Evolutionary conservation across 2,329 filamentous ascomycete genomes (phyloP), one percentile per base, ranked within the genome.

Genomic region (Neopestalotiopsis rosae): DNA sequence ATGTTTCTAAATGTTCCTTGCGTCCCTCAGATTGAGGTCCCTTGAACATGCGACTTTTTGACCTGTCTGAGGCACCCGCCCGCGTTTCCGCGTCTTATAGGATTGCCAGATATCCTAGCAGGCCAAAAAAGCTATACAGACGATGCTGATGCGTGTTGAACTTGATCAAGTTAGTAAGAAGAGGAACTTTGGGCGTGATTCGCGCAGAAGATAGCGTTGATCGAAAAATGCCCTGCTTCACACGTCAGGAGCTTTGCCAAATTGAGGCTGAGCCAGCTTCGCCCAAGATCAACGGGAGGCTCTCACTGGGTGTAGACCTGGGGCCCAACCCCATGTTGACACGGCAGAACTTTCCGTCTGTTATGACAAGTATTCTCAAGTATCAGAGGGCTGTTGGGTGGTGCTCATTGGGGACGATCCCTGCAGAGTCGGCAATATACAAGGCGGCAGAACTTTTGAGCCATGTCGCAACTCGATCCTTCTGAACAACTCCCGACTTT

Each of bases 201-300:
- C 14, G 45, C 45, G 45, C n/a, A 20, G 13, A 52, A 52, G 14
- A 52, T 20, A 52, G 45, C 45, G 10, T 38, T 38, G 6, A 52
- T 52, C 45, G 14, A 24, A 52, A 52, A 52, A 30, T 24, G 24
- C 30, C 57, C 24, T 24, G 57, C 24, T 34, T 24, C n/a, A 59
- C 40, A 62, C 28, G 17, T n/a, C 59, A 62, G 32, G 28, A 13
- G 30, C 28, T 20, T 20, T 40, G 30, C 32, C 30, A 45, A 10
- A 64, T 64, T 45, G 61, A 64, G 61, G 61, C 61, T 64, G 20
- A 64, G 61, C 61, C 59, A 30, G 61, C 40, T 52, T 64, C 20
- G 34, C 38, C 61, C 14, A 52, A 52, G 45, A 9, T 20, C 45
- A 52, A 52, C 10, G 17, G 45, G 20, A 17, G 9, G 45, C 45